Percentiles rank a stretch among this genome's conserved stretches.
These are phyloP conservation scores for Calonectria hawksworthii DNA, from an alignment of 2,329 filamentous ascomycete species.

Conservation along the genomic window DNA sequence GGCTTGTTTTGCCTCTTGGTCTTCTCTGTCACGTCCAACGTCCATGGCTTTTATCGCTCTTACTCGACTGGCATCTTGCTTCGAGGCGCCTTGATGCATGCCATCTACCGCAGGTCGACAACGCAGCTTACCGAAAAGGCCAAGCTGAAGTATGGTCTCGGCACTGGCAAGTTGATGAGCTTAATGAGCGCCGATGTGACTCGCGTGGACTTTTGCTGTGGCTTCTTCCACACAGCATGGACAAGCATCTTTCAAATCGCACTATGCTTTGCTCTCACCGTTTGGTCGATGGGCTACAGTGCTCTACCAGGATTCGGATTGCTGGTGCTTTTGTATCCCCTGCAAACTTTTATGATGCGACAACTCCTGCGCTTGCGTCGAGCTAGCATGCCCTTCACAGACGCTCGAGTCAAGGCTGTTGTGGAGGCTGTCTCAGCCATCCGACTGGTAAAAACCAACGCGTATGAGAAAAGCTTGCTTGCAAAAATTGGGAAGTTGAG, in stretches of 20 bases:
- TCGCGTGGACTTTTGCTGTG: conserved; percentile 49
- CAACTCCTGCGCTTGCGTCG: background rate
- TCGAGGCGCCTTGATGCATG: conserved; percentile 22
- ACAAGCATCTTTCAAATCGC: conserved; percentile 49
- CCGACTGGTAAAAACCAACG: background rate
- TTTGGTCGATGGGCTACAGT: conserved; percentile 1
- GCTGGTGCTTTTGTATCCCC: background rate
- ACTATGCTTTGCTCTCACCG: conserved; percentile 22
- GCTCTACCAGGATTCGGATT: background rate
- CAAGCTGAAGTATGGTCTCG: background rate
- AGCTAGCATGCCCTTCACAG: background rate
- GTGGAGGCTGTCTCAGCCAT: background rate
- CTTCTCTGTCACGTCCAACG: conserved; percentile 43
- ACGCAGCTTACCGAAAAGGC: background rate
- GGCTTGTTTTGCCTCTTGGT: conserved; percentile 43
- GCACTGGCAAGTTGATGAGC: conserved; percentile 45
- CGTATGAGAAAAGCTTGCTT: background rate
- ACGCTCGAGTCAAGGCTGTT: background rate
- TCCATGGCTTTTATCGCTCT: conserved; percentile 45
- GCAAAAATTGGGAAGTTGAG: background rate
- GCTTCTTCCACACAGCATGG: conserved; percentile 50
- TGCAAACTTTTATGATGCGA: background rate
- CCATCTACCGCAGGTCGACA: background rate
- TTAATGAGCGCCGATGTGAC: conserved; percentile 51
- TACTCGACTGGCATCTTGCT: conserved; percentile 38